Percentiles rank a stretch among this genome's conserved stretches.
Evolutionary conservation across 2,329 filamentous ascomycete genomes (phyloP).

Genomic region (Chaetomium sp.): DNA sequence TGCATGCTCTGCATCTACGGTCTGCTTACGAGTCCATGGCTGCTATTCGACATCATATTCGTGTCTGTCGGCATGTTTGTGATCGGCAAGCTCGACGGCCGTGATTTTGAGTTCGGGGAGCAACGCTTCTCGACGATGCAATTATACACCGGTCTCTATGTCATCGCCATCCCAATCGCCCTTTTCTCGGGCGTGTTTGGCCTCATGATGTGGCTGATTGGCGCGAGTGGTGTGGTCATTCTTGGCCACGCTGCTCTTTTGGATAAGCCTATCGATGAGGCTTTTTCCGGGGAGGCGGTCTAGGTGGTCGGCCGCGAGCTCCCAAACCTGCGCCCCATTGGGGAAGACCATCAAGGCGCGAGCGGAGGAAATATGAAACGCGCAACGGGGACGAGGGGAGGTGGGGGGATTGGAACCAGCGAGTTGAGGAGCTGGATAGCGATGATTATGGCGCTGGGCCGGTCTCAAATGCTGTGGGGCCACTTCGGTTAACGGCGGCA

Average conservation of each 20-base stretch:
- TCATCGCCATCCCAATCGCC: constrained; percentile 76
- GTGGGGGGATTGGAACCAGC: constrained; percentile 34
- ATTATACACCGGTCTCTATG: constrained; percentile 82
- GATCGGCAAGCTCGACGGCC: constrained; percentile 83
- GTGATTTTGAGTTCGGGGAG: constrained; percentile 79
- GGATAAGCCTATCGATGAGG: constrained; percentile 99
- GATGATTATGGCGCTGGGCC: constrained; percentile 50
- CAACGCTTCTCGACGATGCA: constrained; percentile 83
- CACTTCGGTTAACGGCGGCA: constrained; percentile 54
- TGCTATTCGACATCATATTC: constrained; percentile 89
- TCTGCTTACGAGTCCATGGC: constrained; percentile 74
- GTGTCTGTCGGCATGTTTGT: constrained; percentile 81
- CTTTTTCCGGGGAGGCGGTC: constrained; percentile 99
- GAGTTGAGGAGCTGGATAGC: constrained; percentile 61
- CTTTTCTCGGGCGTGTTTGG: constrained; percentile 78
- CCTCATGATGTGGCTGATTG: constrained; percentile 90
- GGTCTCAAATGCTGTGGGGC: constrained; percentile 33
- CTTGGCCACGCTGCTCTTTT: constrained; percentile 90
- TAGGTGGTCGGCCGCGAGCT: constrained; percentile 99
- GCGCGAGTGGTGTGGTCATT: constrained; percentile 88
- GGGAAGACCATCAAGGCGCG: constrained; percentile 99
- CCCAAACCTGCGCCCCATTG: constrained; percentile 86
- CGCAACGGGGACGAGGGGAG: constrained; percentile 40
- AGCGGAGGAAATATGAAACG: constrained; percentile 53
- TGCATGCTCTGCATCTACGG: constrained; percentile 95